phyloP scores from a whole-genome alignment of 2,329 filamentous ascomycete genomes.

The Penicillium sp. region DNA sequence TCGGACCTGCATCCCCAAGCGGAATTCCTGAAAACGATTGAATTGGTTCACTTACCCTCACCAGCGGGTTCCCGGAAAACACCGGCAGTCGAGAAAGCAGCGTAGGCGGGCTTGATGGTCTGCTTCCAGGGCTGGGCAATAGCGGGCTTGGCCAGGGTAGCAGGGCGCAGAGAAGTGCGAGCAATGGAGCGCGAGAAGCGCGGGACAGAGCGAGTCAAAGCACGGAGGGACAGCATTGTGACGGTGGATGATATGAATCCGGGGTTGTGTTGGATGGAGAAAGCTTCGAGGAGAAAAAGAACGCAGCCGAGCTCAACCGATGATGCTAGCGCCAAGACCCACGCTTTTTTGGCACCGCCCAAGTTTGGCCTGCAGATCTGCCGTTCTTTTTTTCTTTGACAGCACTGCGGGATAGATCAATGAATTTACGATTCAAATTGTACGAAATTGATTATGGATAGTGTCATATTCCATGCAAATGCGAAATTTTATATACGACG shows the following conservation, averaged over 20 bases:
- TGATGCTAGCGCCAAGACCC: constrained; percentile 41
- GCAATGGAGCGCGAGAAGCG: constrained; percentile 65
- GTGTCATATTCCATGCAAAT: not conserved
- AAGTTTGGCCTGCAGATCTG: constrained; percentile 24
- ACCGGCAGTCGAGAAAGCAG: constrained; percentile 55
- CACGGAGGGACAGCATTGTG: constrained; percentile 74
- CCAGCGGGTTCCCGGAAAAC: constrained; percentile 52
- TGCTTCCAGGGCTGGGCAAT: constrained; percentile 59
- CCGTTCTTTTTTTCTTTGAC: constrained; percentile 19
- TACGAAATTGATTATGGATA: not conserved
- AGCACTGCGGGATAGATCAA: constrained; percentile 4
- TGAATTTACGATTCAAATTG: constrained; percentile 12
- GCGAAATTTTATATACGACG: constrained; percentile 19
- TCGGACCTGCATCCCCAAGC: not conserved
- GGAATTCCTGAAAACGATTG: not conserved
- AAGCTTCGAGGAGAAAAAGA: constrained; percentile 31
- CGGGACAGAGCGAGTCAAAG: constrained; percentile 70
- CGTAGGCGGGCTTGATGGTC: constrained; percentile 47
- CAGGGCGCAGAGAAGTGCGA: constrained; percentile 56
- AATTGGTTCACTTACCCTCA: constrained; percentile 47
- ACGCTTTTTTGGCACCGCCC: constrained; percentile 26
- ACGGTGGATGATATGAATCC: constrained; percentile 19
- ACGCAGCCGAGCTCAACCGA: constrained; percentile 32
- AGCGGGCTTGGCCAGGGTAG: constrained; percentile 56
- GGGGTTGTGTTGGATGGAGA: constrained; percentile 23